Evolutionary conservation across 306 rosid genomes (phyloP).

Genomic region (Leucaena leucocephala): DNA sequence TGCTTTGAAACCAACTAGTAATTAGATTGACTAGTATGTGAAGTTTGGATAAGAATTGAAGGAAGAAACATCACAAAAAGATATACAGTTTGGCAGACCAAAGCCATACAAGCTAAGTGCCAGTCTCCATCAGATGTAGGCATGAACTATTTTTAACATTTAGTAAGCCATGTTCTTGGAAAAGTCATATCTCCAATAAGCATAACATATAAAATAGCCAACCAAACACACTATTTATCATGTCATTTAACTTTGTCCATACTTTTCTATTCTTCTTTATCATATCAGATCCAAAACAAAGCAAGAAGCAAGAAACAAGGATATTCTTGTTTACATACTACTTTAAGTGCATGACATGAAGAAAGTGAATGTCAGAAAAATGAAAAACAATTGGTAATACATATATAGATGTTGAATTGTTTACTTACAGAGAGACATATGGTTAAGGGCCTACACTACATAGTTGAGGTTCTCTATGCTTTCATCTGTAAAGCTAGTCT

Average conservation of each 20-base stretch:
- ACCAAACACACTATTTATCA: neutral
- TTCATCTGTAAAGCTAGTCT: slow-evolving; percentile 27
- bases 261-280: neutral
- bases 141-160: neutral
- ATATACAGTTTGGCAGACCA: neutral
- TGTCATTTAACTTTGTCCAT: neutral
- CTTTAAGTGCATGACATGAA: neutral
- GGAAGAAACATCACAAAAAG: neutral
- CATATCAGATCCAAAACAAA: neutral
- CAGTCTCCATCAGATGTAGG: slow-evolving; percentile 29
- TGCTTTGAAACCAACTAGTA: neutral
- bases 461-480: slow-evolving; percentile 39
- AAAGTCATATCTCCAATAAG: slow-evolving; percentile 5
- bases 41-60: slow-evolving; percentile 4
- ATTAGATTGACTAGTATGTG: neutral
- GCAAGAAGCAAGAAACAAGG: neutral
- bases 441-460: slow-evolving; percentile 5
- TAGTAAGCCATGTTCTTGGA: neutral
- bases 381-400: neutral
- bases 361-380: neutral
- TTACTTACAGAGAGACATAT: neutral
- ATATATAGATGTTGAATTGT: slow-evolving; percentile 27
- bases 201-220: slow-evolving; percentile 11
- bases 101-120: slow-evolving; percentile 3
- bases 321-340: neutral